Conservation (phyloP, 1,284 basidiomycete species). For the Tetrapyrgos nigripes region DNA sequence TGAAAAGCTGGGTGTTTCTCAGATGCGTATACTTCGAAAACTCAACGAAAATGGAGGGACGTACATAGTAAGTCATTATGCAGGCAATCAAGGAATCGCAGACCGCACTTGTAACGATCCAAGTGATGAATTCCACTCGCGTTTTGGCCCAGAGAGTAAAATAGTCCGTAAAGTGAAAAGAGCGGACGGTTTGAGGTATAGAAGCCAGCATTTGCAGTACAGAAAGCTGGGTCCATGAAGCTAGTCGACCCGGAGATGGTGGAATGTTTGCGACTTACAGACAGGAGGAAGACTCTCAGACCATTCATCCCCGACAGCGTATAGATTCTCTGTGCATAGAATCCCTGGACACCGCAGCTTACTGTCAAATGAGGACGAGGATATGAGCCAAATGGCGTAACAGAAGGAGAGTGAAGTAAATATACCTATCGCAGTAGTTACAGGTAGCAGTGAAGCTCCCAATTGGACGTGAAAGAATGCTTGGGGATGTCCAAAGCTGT, state of each 20-base stretch:
- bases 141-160: neutral
- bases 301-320: conserved; percentile 8
- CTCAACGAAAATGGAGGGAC: neutral
- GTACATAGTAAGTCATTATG: conserved; percentile 30
- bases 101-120: conserved; percentile 32
- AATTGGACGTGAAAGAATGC: conserved; percentile 26
- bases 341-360: conserved; percentile 31
- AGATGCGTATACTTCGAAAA: neutral
- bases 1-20: conserved; percentile 10
- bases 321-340: conserved; percentile 31
- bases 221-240: neutral
- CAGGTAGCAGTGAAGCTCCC: conserved; percentile 32
- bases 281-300: conserved; percentile 7
- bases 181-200: neutral
- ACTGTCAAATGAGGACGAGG: no score
- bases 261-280: conserved; percentile 9
- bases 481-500: conserved; percentile 28
- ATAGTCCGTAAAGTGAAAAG: neutral
- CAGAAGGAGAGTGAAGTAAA: neutral
- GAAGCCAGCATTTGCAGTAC: neutral
- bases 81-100: conserved; percentile 34
- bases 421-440: conserved; percentile 32
- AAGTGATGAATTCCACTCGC: conserved; percentile 17
- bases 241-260: neutral
- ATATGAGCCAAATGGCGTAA: neutral